Base-by-base conservation (phyloP, 176 grass and related monocot genomes). In the Bonia amplexicaulis region DNA sequence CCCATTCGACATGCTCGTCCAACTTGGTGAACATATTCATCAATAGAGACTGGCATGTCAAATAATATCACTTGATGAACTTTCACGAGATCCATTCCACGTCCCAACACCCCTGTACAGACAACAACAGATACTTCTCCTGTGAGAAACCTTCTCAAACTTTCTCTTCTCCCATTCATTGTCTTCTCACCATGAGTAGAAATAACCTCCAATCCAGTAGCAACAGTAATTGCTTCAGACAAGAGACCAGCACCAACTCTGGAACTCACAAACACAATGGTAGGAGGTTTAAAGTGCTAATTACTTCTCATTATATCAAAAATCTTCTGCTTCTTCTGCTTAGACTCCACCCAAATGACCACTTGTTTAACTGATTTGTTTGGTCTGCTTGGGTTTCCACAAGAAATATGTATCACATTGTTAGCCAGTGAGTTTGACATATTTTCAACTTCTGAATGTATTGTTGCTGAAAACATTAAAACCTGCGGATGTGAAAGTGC, bases 151-250 rank as follows among this genome's bases (percentile, higher is more conserved):
- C 83, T 90, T 84, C 80, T 87, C 87, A 98, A 89, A 83, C 80
- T 86, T 78, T 95, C 91, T 89, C 96, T 98, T 85, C 96, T 92
- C 53, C 94, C 93, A 37, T 84, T 89, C 96, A 95, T 95, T 9
- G 84, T 86, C 86, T 98, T 98, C 88, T 95, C 96, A 26, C 93
- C 93, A 86, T 98, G 96, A 78, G 93, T 98, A 83, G 93, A 93
- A 85, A 93, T 79, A 71, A 83, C 83, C 76, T 91, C 84, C 47
- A 95, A 72, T 83, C 93, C 91, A 78, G 89, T 95, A 68, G 82
- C 88, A 83, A 85, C 86, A 85, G 80, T 90, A 87, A 98, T 92
- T 73, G 93, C 93, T 77, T 95, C 93, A 61, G 91, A 89, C 78
- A 98, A 93, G 39, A 98, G 69, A 88, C 95, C 89, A 42, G 93